Base-by-base conservation (phyloP, 2,329 filamentous ascomycete genomes). In the Fusarium sarcochroum region DNA sequence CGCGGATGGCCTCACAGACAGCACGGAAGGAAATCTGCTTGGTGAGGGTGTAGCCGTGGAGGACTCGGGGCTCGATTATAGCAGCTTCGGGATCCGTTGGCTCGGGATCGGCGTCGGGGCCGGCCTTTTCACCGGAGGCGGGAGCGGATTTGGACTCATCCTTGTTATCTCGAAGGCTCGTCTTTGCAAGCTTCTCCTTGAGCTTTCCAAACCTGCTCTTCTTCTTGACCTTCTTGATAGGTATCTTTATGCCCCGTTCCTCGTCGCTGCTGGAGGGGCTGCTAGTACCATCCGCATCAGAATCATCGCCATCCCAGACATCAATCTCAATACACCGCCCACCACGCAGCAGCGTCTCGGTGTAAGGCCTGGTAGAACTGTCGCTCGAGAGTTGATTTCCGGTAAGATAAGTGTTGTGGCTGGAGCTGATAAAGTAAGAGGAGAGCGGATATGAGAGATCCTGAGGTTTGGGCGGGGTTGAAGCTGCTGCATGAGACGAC, bases 321-420 rank as follows among this genome's bases (percentile, higher is more conserved):
- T 98, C 94, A 63, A 98, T 93, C 81, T 98, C 94, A 61, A 98
- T 90, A 79, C 94, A 98, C 18, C 94, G 90, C 73, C 94, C 97
- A 3, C 93, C 94, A 51, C 93, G 89, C 71, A 93, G 87, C 58
- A 98, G 83, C 11, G 94, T 93, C 50, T 90, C 90, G 70, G 93
- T 93, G 82, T 98, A 98, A 4, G 93, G 92, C 70, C 94, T 92
- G 1, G 93, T 93, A 76, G 94, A 97, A 52, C 93, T 96, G 63
- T 91, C 89, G 71, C 93, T 95, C 63, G 88, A 93, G 15, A 97
- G 89, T 82, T 98, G 94, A 76, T 95, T 92, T 23, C 94, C 94
- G 2, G 94, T 88, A 21, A 98, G 87, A 73, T 98, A 98, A 0
- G 94, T 98, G 80, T 98, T 98, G 84, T 98, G 94, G 58, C 94